Conservation (phyloP, 257 asterid species). For the Capsicum chinense region DNA sequence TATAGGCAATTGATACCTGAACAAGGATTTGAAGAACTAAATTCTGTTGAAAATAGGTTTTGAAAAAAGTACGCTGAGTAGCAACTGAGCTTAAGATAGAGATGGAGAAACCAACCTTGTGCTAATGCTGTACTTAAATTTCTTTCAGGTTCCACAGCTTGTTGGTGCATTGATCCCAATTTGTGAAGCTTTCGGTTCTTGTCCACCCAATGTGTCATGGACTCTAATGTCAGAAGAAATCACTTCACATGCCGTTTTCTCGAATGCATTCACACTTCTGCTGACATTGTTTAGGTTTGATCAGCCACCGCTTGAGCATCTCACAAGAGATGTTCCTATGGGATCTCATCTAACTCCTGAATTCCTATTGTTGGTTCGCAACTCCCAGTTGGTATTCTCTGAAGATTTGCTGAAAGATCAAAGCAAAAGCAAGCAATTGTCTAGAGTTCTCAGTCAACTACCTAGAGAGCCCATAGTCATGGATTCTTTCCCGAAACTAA, state of each 20-base stretch:
- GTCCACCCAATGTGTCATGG: slow-evolving; percentile 83
- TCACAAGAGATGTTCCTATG: slow-evolving; percentile 72
- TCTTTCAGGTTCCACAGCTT: slow-evolving; percentile 89
- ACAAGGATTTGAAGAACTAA: neutral
- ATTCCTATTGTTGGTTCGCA: slow-evolving; percentile 75
- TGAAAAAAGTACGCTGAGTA: neutral
- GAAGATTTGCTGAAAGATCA: slow-evolving; percentile 52
- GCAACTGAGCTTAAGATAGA: slow-evolving; percentile 14
- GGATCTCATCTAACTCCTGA: slow-evolving; percentile 89
- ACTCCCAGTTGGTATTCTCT: slow-evolving; percentile 61
- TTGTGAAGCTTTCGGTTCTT: slow-evolving; percentile 93
- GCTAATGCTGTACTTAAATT: slow-evolving; percentile 29
- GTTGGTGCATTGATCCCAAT: slow-evolving; percentile 95
- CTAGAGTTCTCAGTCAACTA: slow-evolving; percentile 57
- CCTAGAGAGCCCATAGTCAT: slow-evolving; percentile 66
- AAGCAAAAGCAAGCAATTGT: slow-evolving; percentile 52
- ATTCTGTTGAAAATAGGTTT: slow-evolving; percentile 22
- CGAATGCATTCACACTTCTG: slow-evolving; percentile 91
- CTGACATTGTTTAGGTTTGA: slow-evolving; percentile 94
- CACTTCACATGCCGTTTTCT: slow-evolving; percentile 78
- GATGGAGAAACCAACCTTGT: slow-evolving; percentile 20
- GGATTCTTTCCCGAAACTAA: slow-evolving; percentile 89
- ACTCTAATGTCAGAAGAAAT: slow-evolving; percentile 71
- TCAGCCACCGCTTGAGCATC: slow-evolving; percentile 83
- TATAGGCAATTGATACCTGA: slow-evolving; percentile 17